These are phyloP conservation scores for Amoebophrya sp. DNA, from an alignment of 169 alveolate genomes.

Conservation along the genomic window DNA sequence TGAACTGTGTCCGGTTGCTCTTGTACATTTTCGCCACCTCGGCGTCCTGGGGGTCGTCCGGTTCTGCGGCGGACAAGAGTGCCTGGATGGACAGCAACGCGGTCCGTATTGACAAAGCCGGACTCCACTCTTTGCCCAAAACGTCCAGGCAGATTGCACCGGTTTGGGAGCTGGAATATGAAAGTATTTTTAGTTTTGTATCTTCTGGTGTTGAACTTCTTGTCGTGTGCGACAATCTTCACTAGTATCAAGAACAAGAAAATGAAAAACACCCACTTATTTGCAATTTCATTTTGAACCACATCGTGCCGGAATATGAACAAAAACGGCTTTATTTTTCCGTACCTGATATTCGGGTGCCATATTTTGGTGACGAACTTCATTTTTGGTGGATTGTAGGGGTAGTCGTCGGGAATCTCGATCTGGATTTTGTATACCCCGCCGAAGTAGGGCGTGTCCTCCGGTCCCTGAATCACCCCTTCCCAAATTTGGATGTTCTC, in stretches of 20 bases:
- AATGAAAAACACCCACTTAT: background rate
- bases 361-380: conserved; percentile 89
- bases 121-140: conserved; percentile 90
- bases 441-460: conserved; percentile 87
- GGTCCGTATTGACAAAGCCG: conserved; percentile 87
- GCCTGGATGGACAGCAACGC: conserved; percentile 81
- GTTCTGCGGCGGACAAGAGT: conserved; percentile 71
- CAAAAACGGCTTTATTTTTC: background rate
- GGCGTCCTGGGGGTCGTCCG: conserved; percentile 83
- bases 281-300: background rate
- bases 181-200: no score
- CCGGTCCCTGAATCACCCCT: conserved; percentile 36
- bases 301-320: background rate
- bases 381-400: conserved; percentile 88
- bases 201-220: no score
- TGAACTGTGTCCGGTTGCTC: no score
- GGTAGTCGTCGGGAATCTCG: conserved; percentile 86
- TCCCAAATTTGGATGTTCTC: background rate
- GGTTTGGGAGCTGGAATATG: conserved; percentile 24
- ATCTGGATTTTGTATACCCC: conserved; percentile 84
- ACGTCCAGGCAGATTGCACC: conserved; percentile 94
- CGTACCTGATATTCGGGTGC: conserved; percentile 84
- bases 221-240: no score
- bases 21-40: conserved; percentile 78
- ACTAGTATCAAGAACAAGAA: background rate